Evolutionary conservation across 495 filamentous ascomycete species (phyloP).

Genomic region (Apiosordaria backusii): DNA sequence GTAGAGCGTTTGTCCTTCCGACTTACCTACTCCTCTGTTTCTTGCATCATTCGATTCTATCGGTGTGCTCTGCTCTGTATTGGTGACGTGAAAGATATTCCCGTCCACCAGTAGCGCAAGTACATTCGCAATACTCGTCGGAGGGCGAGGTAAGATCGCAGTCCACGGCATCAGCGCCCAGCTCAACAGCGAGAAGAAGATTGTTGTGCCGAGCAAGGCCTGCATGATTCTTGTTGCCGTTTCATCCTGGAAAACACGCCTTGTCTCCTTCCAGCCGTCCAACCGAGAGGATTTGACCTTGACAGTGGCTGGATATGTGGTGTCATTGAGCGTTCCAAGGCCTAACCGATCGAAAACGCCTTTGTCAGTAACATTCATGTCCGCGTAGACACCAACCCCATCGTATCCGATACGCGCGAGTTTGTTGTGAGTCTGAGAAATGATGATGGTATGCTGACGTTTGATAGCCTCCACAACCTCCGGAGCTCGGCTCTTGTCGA

Average conservation of each 20-base stretch:
- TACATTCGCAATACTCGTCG: background rate
- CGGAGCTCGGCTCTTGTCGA: background rate
- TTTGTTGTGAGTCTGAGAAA: background rate
- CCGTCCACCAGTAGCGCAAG: conserved; percentile 2
- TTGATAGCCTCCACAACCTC: background rate
- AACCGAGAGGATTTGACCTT: background rate
- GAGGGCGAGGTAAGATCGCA: background rate
- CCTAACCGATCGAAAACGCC: background rate
- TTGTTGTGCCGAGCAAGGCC: background rate
- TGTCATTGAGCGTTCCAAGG: background rate
- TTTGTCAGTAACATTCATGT: background rate
- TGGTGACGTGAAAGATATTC: conserved; percentile 1
- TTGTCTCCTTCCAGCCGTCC: too few relatives aligned
- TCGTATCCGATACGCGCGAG: background rate
- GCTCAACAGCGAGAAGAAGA: background rate
- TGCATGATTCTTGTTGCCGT: background rate
- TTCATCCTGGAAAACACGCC: background rate
- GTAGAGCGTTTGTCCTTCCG: too few relatives aligned
- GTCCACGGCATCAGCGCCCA: background rate
- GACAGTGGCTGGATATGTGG: background rate
- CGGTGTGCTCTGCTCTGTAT: background rate
- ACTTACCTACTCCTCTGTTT: too few relatives aligned
- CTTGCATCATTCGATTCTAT: too few relatives aligned
- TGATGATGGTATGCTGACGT: conserved; percentile 1
- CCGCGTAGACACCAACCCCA: background rate